Evolutionary conservation across 2,329 filamentous ascomycete genomes (phyloP).

Genomic region (Dothiorella sarmentorum): DNA sequence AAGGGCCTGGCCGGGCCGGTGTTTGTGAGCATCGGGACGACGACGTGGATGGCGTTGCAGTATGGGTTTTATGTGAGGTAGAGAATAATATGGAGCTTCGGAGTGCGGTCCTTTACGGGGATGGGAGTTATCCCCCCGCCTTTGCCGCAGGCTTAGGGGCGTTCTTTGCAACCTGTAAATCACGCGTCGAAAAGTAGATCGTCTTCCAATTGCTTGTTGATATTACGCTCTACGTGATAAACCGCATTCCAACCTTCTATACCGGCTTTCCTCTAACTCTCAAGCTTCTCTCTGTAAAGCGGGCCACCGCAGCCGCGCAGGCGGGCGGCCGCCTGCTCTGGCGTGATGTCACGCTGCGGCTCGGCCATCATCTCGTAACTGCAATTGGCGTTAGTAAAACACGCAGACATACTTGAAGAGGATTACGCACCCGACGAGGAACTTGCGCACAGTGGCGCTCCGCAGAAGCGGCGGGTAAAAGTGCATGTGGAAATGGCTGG

Average conservation of each 20-base stretch:
- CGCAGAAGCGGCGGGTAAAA: constrained; percentile 93
- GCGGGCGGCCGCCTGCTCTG: constrained; percentile 83
- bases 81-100: too few relatives aligned
- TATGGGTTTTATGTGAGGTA: constrained; percentile 64
- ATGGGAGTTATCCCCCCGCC: too few relatives aligned
- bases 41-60: constrained; percentile 64
- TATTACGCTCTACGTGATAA: neutral
- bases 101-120: too few relatives aligned
- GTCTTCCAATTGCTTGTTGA: neutral
- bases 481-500: constrained; percentile 91
- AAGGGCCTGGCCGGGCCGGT: constrained; percentile 58
- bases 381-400: neutral
- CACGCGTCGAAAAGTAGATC: too few relatives aligned
- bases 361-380: constrained; percentile 91
- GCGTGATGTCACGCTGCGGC: constrained; percentile 96
- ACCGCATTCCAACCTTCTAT: neutral
- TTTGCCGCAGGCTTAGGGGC: too few relatives aligned
- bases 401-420: neutral
- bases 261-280: neutral
- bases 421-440: constrained; percentile 69
- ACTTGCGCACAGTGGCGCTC: constrained; percentile 92
- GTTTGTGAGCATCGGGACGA: constrained; percentile 52
- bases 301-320: constrained; percentile 74
- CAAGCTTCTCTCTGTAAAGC: constrained; percentile 70
- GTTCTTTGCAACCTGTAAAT: too few relatives aligned